These are phyloP conservation scores for Mycena chlorophos DNA, from an alignment of 768 basidiomycete species.

Conservation along the genomic window DNA sequence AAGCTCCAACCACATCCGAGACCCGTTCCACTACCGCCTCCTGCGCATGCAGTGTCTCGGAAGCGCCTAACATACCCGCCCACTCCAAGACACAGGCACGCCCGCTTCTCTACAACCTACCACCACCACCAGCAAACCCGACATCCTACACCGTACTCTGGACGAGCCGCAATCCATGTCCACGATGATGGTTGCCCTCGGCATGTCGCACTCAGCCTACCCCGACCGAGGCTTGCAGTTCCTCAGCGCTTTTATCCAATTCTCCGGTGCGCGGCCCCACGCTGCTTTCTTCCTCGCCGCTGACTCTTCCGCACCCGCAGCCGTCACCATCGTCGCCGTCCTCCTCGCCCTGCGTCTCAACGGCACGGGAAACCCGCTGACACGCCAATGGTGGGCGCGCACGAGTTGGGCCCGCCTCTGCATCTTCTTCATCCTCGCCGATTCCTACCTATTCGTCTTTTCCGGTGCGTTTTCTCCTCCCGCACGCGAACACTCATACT, in stretches of 20 bases:
- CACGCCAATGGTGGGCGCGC: conserved; percentile 3
- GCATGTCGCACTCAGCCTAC: neutral
- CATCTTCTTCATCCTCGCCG: conserved; percentile 7
- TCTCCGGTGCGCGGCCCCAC: neutral
- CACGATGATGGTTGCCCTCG: no score
- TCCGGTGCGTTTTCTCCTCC: neutral
- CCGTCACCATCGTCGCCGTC: conserved; percentile 8
- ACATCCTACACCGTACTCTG: no score
- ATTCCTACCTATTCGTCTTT: conserved; percentile 15
- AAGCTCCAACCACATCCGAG: no score
- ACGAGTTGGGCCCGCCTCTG: conserved; percentile 13
- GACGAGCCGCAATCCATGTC: no score
- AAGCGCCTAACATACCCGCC: no score
- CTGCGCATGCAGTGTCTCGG: no score
- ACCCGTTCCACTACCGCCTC: no score
- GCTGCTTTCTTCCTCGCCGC: neutral
- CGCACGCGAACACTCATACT: neutral
- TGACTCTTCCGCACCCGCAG: neutral
- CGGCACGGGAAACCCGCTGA: neutral
- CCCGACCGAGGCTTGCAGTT: neutral
- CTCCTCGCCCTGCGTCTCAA: conserved; percentile 2
- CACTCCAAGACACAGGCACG: no score
- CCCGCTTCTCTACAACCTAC: no score
- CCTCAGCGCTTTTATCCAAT: conserved; percentile 2
- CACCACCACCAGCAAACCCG: no score